Conservation (phyloP, 345 rosid genomes). For the Schrenkiella parvula region DNA sequence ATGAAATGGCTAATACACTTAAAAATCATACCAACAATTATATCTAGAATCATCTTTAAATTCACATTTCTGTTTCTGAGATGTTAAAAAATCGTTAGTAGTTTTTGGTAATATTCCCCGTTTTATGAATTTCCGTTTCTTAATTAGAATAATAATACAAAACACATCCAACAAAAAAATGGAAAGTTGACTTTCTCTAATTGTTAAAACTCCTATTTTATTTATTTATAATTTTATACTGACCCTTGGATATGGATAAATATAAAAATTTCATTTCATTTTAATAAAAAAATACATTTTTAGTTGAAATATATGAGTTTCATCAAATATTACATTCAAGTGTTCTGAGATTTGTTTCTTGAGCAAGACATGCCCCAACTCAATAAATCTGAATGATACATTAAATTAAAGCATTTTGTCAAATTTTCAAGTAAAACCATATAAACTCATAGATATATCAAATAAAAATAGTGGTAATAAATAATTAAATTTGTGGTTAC, state of each 20-base stretch:
- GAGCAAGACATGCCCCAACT: slow-evolving; percentile 4
- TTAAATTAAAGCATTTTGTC: neutral
- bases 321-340: neutral
- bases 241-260: neutral
- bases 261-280: neutral
- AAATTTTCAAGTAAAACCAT: neutral
- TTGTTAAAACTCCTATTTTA: neutral
- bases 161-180: neutral
- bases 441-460: neutral
- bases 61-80: neutral
- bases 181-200: slow-evolving; percentile 3
- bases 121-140: neutral
- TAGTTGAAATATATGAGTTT: neutral
- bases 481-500: neutral
- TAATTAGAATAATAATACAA: neutral
- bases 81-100: neutral
- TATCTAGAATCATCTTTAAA: neutral
- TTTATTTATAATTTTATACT: neutral
- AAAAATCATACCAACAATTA: neutral
- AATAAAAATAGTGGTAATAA: neutral
- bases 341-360: neutral
- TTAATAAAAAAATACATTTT: neutral
- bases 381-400: neutral
- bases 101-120: neutral
- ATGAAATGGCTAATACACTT: neutral